Evolutionary conservation across 345 rosid species (phyloP), one percentile per base, ranked within the genome.

Genomic region (Erodium maritimum): DNA sequence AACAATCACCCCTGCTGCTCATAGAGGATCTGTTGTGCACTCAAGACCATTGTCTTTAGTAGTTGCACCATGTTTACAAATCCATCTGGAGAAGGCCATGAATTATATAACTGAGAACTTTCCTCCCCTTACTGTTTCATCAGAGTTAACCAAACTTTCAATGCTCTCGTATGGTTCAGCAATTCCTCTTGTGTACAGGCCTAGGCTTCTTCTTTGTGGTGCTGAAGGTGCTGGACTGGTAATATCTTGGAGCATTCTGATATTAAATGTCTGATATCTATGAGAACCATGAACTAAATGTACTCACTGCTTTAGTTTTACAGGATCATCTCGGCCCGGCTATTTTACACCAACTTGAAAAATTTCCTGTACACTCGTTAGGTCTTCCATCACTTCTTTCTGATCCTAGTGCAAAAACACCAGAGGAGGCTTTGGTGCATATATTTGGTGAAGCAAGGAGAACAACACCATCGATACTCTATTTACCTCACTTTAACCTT

Each of bases 291-390:
- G 52, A 71, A 70, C 69, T 80, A 78, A 83, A 70, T 78, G 46
- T 78, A 86, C 90, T 78, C 70, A 82, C 95, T 82, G 80, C 81
- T 77, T 71, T 80, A 82, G 80, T 77, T 70, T 75, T 72, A 70
- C 95, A 93, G 97, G 99, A 93, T 87, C 99, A 93, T 76, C 85
- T 93, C 62, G 99, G 99, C 74, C 99, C 99, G 70, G 96, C 99
- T 50, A 72, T 93, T 70, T 72, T 93, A 59, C 99, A 93, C 71
- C 95, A 93, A 72, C 77, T 93, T 73, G 99, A 93, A 83, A 93
- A 87, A 53, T 87, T 87, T 75, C 99, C 99, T 19, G 90, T 93
- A 65, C 96, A 87, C 69, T 90, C 97, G 53, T 84, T 93, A 64
- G 99, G 99, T 54, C 99, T 93, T 78, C 82, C 97, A 12, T 84